Evolutionary conservation across 129 eudicot genomes (phyloP).

Genomic region (Escallonia rubra): DNA sequence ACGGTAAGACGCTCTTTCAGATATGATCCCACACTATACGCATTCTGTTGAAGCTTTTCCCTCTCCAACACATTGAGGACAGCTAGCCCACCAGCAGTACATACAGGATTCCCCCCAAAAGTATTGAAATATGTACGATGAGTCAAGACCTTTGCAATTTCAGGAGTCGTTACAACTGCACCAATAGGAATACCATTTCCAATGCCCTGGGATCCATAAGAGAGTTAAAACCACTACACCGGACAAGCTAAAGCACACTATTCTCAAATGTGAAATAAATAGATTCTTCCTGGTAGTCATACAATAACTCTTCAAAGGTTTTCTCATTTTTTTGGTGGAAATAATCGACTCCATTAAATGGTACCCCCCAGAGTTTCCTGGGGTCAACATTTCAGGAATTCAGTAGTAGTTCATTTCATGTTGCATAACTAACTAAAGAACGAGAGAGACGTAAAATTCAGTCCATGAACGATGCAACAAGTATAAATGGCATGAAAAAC

Average conservation of each 20-base stretch:
- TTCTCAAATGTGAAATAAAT: background rate
- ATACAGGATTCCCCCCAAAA: slow-evolving; percentile 81
- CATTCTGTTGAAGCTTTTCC: slow-evolving; percentile 68
- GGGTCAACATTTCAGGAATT: no score
- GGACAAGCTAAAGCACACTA: background rate
- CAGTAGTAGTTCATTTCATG: no score
- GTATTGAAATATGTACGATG: slow-evolving; percentile 49
- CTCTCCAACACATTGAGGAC: slow-evolving; percentile 70
- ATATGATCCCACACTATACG: slow-evolving; percentile 41
- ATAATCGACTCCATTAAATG: background rate
- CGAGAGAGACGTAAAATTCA: no score
- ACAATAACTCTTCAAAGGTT: background rate
- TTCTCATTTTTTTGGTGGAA: background rate
- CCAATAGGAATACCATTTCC: slow-evolving; percentile 82
- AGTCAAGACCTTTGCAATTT: slow-evolving; percentile 56
- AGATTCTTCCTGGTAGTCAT: no score
- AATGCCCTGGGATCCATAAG: slow-evolving; percentile 44
- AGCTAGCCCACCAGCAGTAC: slow-evolving; percentile 71
- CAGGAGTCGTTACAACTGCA: slow-evolving; percentile 78
- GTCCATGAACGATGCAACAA: no score
- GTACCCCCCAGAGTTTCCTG: no score
- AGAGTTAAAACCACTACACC: background rate
- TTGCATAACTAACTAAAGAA: no score
- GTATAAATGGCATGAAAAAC: no score
- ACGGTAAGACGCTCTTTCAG: slow-evolving; percentile 46